Evolutionary conservation across 495 filamentous ascomycete genomes (phyloP).

Genomic region (Neurospora sp.): DNA sequence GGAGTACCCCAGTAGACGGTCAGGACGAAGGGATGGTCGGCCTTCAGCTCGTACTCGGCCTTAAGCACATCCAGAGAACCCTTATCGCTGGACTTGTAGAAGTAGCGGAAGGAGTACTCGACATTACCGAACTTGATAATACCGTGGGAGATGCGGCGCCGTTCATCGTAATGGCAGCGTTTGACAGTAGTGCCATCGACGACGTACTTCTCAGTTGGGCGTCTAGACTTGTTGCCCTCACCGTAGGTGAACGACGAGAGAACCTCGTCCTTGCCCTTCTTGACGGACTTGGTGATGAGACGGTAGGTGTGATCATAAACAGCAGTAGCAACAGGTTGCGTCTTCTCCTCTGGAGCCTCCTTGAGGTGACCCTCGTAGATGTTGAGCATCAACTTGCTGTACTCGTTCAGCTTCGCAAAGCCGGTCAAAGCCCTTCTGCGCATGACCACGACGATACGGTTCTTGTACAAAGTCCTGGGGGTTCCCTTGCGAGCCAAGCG

Average conservation of each 20-base stretch:
- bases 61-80: constrained; percentile 11
- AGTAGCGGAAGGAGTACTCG: constrained; percentile 13
- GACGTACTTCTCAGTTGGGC: constrained; percentile 7
- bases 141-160: constrained; percentile 9
- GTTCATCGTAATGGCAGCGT: constrained; percentile 11
- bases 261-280: background rate
- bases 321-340: constrained; percentile 2
- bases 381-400: constrained; percentile 3
- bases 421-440: constrained; percentile 11
- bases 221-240: constrained; percentile 1
- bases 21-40: background rate
- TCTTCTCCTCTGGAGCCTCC: background rate
- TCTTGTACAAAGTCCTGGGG: constrained; percentile 5
- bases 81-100: constrained; percentile 11
- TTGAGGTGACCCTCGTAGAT: constrained; percentile 4
- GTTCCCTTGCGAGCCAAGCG: constrained; percentile 13
- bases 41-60: constrained; percentile 9
- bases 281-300: constrained; percentile 4
- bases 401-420: constrained; percentile 4
- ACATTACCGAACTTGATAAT: constrained; percentile 4
- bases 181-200: background rate
- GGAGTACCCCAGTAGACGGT: constrained; percentile 17
- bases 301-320: constrained; percentile 13
- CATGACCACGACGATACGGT: constrained; percentile 11
- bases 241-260: constrained; percentile 9